A percentile compares a stretch with the other conserved stretches of the same genome.
These are phyloP conservation scores for Tubosaeta sp. DNA, from an alignment of 768 basidiomycete genomes.

Conservation along the genomic window DNA sequence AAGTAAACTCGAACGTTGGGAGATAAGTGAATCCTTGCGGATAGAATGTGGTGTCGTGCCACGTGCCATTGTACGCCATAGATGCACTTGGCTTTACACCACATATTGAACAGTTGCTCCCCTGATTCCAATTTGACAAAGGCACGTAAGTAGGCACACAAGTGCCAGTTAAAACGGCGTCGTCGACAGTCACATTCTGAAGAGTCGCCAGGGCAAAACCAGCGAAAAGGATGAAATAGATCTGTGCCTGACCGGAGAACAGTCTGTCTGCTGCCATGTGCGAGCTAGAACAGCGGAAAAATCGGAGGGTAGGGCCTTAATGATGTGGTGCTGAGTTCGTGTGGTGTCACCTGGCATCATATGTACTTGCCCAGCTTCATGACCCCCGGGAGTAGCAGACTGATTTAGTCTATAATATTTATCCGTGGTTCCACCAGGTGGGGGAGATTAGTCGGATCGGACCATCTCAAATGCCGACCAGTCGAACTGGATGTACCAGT, in stretches of 20 bases:
- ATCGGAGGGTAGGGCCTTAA: too few species aligned
- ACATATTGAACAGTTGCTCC: slow-evolving; percentile 4
- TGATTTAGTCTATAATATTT: too few species aligned
- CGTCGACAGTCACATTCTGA: slow-evolving; percentile 19
- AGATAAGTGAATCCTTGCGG: neutral
- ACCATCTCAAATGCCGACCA: too few species aligned
- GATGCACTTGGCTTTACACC: neutral
- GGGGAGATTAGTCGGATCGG: too few species aligned
- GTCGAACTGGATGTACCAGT: too few species aligned
- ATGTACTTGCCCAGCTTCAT: too few species aligned
- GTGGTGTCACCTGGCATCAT: too few species aligned
- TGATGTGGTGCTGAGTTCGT: too few species aligned
- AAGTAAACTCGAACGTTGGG: slow-evolving; percentile 7
- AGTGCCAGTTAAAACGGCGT: slow-evolving; percentile 7
- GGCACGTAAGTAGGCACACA: slow-evolving; percentile 15
- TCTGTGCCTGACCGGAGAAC: neutral
- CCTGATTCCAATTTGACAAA: slow-evolving; percentile 1
- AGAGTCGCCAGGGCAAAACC: neutral
- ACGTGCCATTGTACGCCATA: slow-evolving; percentile 11
- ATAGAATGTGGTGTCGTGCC: slow-evolving; percentile 12
- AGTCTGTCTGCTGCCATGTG: slow-evolving; percentile 1
- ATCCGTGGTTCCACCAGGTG: too few species aligned
- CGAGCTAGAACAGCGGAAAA: too few species aligned
- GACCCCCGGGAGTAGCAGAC: too few species aligned
- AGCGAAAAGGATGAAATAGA: neutral